phyloP scores from a whole-genome alignment of 768 basidiomycete genomes.

The Panaeolus papilionaceus region DNA sequence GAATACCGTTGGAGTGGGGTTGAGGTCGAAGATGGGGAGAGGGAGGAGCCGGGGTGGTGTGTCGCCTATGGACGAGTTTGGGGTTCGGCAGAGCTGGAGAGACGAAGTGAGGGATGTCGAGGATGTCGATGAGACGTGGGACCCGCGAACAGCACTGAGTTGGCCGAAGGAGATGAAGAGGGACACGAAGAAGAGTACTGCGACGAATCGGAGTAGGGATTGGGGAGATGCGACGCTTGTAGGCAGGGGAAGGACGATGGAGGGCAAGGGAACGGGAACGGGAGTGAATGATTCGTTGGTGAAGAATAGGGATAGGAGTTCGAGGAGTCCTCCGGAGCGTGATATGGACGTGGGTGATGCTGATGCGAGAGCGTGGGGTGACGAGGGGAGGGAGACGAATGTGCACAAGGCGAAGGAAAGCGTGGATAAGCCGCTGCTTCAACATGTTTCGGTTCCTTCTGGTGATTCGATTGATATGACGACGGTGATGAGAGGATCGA shows the following conservation, averaged over 20 bases:
- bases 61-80: conserved; percentile 17
- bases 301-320: not conserved
- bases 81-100: conserved; percentile 4
- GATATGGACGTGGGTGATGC: not conserved
- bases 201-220: not conserved
- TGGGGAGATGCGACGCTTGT: conserved; percentile 14
- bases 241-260: not conserved
- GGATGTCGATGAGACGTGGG: conserved; percentile 20
- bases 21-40: not conserved
- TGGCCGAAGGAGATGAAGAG: conserved; percentile 11
- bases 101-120: conserved; percentile 14
- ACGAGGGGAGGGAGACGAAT: not conserved
- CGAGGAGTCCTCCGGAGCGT: not conserved
- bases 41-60: not conserved
- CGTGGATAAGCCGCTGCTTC: not conserved
- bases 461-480: not conserved
- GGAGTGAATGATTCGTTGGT: not conserved
- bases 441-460: not conserved
- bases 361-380: not conserved
- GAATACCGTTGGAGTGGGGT: conserved; percentile 12
- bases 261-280: not conserved
- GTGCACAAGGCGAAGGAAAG: not conserved
- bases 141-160: conserved; percentile 19
- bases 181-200: not conserved
- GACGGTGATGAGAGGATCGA: not conserved